A percentile compares a stretch with the other conserved stretches of the same genome.
These are phyloP conservation scores for Dysphania ambrosioides DNA, from an alignment of 148 eudicot genomes.

Conservation along the genomic window DNA sequence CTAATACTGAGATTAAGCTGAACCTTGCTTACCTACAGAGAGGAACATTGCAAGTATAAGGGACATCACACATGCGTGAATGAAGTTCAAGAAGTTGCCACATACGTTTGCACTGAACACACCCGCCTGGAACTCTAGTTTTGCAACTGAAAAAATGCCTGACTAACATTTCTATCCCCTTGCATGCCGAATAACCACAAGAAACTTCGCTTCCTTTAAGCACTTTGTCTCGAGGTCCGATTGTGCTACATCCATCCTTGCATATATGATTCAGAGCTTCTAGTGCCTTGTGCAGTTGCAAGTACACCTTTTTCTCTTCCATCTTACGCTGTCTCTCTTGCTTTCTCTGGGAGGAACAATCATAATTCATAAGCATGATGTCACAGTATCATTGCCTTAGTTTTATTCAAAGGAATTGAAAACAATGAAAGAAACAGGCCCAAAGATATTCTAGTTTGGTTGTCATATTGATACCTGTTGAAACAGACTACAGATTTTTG, in stretches of 20 bases:
- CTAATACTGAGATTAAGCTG: not conserved
- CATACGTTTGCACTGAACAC: constrained; percentile 73
- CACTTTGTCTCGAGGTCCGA: constrained; percentile 68
- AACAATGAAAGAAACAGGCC: no score
- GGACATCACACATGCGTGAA: constrained; percentile 63
- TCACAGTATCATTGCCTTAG: not conserved
- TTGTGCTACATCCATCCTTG: constrained; percentile 75
- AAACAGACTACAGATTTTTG: no score
- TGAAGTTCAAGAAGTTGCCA: constrained; percentile 90
- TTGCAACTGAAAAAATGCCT: constrained; percentile 69
- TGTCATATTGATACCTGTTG: not conserved
- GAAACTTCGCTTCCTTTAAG: constrained; percentile 49
- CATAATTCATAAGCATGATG: no score
- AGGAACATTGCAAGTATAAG: constrained; percentile 74
- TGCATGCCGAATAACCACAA: constrained; percentile 63
- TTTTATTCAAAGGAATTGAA: no score
- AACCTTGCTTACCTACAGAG: constrained; percentile 59
- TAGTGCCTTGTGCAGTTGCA: constrained; percentile 66
- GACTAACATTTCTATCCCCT: constrained; percentile 62
- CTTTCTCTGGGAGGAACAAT: constrained; percentile 45
- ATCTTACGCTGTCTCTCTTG: constrained; percentile 51
- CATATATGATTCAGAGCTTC: constrained; percentile 80
- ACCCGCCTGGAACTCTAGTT: constrained; percentile 71
- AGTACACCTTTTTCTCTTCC: constrained; percentile 61
- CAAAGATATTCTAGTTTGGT: not conserved